phyloP scores from a whole-genome alignment of 768 basidiomycete species.

The Postia placenta region DNA sequence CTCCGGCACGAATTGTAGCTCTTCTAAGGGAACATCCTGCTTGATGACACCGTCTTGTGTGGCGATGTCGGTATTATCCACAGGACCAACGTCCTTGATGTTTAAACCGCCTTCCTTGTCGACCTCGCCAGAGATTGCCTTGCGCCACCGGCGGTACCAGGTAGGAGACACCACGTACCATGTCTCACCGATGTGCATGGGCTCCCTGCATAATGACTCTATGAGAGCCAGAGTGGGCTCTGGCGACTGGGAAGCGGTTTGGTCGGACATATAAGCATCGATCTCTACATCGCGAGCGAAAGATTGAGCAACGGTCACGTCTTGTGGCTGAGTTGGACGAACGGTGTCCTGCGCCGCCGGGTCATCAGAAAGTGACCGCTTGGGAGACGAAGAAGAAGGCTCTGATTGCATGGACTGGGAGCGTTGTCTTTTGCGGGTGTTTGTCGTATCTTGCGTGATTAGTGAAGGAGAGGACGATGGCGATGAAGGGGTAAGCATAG shows the following conservation, averaged over 20 bases:
- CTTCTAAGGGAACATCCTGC: slow-evolving; percentile 22
- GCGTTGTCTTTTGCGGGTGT: slow-evolving; percentile 62
- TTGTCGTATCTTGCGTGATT: slow-evolving; percentile 25
- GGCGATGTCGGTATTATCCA: slow-evolving; percentile 68
- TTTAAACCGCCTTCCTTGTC: slow-evolving; percentile 63
- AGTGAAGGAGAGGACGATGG: slow-evolving; percentile 31
- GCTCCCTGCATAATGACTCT: slow-evolving; percentile 35
- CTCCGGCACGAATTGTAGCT: slow-evolving; percentile 73
- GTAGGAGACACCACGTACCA: slow-evolving; percentile 71
- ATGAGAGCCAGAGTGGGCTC: slow-evolving; percentile 31
- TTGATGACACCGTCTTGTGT: slow-evolving; percentile 18
- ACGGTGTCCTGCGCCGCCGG: slow-evolving; percentile 36
- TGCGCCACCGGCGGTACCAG: slow-evolving; percentile 76
- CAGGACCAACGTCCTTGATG: slow-evolving; percentile 62
- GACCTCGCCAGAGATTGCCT: slow-evolving; percentile 59
- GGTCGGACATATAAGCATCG: slow-evolving; percentile 41
- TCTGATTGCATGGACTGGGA: slow-evolving; percentile 73
- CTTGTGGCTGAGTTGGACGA: slow-evolving; percentile 25
- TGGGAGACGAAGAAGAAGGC: slow-evolving; percentile 64
- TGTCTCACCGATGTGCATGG: slow-evolving; percentile 59
- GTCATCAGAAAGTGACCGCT: slow-evolving; percentile 73
- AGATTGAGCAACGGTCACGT: slow-evolving; percentile 24
- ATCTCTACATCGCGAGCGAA: slow-evolving; percentile 40
- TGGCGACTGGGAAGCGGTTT: slow-evolving; percentile 11
- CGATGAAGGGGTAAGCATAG: slow-evolving; percentile 45